phyloP scores from a whole-genome alignment of 306 rosid species.

The Sophora flavescens region DNA sequence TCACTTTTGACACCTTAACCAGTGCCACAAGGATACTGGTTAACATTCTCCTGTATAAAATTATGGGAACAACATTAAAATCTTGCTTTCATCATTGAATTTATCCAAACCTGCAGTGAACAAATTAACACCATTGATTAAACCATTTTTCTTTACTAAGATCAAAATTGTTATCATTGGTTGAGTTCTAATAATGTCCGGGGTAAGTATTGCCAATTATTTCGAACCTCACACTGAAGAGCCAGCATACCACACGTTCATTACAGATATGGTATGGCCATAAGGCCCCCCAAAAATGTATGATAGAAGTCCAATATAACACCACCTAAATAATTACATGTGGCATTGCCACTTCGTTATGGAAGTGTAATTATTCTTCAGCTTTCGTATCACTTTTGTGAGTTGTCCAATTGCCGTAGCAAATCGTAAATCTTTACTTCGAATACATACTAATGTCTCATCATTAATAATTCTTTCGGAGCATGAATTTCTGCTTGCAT shows the following conservation, averaged over 20 bases:
- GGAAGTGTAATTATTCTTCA: conserved; percentile 43
- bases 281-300: conserved; percentile 43
- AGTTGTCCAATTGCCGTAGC: conserved; percentile 30
- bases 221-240: conserved; percentile 47
- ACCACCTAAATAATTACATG: conserved; percentile 51
- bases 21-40: no score
- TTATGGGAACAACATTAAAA: conserved; percentile 4
- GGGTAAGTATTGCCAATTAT: conserved; percentile 23
- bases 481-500: conserved; percentile 28
- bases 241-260: conserved; percentile 53
- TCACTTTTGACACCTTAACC: no score
- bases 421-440: conserved; percentile 37
- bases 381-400: conserved; percentile 33
- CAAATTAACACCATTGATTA: neutral
- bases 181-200: conserved; percentile 28
- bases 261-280: conserved; percentile 52
- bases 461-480: conserved; percentile 35
- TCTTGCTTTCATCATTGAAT: conserved; percentile 49
- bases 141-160: conserved; percentile 4
- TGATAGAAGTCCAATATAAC: conserved; percentile 50
- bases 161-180: conserved; percentile 36
- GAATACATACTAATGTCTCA: conserved; percentile 41
- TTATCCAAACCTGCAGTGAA: conserved; percentile 23
- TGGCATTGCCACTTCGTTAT: conserved; percentile 46
- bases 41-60: no score